Conservation (phyloP, 495 filamentous ascomycete genomes). For the Lasiosphaeria hispida region DNA sequence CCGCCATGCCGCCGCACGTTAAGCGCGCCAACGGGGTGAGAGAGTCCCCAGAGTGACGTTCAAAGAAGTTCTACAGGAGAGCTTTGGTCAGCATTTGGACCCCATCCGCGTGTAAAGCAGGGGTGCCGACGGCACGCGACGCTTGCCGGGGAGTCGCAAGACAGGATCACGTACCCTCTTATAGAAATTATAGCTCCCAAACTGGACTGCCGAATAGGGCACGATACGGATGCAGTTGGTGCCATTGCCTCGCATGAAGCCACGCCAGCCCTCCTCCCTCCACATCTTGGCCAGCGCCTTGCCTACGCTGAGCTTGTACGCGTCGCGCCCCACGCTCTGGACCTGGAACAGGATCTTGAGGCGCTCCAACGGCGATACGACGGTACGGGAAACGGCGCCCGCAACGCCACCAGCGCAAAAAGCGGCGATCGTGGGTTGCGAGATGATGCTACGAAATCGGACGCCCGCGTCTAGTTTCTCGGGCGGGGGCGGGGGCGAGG, state of each 20-base stretch:
- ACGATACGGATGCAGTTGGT: constrained; percentile 98
- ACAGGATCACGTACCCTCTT: constrained; percentile 67
- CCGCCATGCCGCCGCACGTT: constrained; percentile 81
- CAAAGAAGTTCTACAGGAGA: constrained; percentile 62
- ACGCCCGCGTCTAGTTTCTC: constrained; percentile 13
- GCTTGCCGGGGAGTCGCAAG: background rate
- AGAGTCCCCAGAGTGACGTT: constrained; percentile 64
- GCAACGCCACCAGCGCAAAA: constrained; percentile 96
- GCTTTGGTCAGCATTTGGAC: too few relatives aligned
- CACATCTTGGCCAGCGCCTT: constrained; percentile 93
- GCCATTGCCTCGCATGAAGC: constrained; percentile 95
- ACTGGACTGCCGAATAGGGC: constrained; percentile 96
- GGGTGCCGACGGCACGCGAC: too few relatives aligned
- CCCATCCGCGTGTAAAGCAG: too few relatives aligned
- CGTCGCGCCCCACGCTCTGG: constrained; percentile 83
- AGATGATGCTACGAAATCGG: constrained; percentile 50
- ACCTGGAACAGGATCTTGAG: constrained; percentile 97
- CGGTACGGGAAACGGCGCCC: constrained; percentile 93
- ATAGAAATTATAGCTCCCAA: constrained; percentile 96
- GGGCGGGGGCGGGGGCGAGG: constrained; percentile 11
- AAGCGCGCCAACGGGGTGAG: constrained; percentile 69
- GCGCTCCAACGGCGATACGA: constrained; percentile 92
- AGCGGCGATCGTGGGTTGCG: constrained; percentile 81
- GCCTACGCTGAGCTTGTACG: constrained; percentile 87
- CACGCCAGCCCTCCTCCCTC: constrained; percentile 91